Evolutionary conservation across 179 eudicot species (phyloP).

Genomic region (Pouteria campechiana): DNA sequence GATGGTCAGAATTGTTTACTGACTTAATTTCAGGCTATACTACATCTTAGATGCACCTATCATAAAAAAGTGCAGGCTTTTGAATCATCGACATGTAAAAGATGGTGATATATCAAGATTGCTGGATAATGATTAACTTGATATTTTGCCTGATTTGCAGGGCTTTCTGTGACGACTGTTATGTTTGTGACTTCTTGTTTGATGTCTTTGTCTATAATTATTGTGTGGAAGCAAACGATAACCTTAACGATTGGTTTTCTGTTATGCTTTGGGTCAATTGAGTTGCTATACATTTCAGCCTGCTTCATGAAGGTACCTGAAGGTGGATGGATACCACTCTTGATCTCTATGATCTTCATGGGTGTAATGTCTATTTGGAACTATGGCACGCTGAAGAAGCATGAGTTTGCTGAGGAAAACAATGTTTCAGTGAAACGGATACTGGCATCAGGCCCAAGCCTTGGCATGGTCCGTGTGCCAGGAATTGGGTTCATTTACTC

Average conservation of each 20-base stretch:
- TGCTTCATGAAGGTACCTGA: conserved; percentile 44
- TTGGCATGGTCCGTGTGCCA: conserved; percentile 63
- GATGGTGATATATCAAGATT: too few species aligned
- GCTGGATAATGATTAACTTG: too few species aligned
- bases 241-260: conserved; percentile 21
- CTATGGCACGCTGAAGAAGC: conserved; percentile 50
- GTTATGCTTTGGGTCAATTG: conserved; percentile 44
- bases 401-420: conserved; percentile 53
- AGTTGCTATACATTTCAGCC: conserved; percentile 51
- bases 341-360: conserved; percentile 39
- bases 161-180: conserved; percentile 45
- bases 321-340: conserved; percentile 62
- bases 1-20: too few species aligned
- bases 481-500: conserved; percentile 59
- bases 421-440: conserved; percentile 48
- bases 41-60: too few species aligned
- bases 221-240: conserved; percentile 42
- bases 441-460: conserved; percentile 48
- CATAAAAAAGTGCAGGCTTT: too few species aligned
- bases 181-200: conserved; percentile 66
- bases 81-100: too few species aligned
- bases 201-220: conserved; percentile 49
- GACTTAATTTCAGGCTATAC: too few species aligned
- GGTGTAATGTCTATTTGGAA: conserved; percentile 47
- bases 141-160: too few species aligned